Percentiles rank a stretch among this genome's conserved stretches.
Evolutionary conservation across 2,329 filamentous ascomycete species (phyloP).

Genomic region (Aspergillus chevalieri): DNA sequence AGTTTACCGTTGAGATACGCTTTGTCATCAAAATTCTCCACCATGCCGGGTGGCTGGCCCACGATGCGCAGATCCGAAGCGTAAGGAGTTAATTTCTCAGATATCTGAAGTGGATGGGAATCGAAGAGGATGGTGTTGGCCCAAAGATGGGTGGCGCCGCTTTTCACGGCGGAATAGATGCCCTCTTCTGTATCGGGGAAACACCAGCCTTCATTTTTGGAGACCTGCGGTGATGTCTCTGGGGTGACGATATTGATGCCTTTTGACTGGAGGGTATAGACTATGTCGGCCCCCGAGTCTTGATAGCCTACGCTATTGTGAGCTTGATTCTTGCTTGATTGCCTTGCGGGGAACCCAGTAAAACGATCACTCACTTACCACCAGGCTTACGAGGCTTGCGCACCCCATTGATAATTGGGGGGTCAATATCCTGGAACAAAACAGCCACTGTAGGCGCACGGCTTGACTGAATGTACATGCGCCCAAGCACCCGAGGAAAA

Average conservation of each 20-base stretch:
- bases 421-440: conserved; percentile 44
- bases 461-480: background rate
- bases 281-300: conserved; percentile 47
- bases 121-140: conserved; percentile 48
- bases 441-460: conserved; percentile 35
- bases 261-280: conserved; percentile 32
- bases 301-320: conserved; percentile 35
- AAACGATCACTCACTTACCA: conserved; percentile 18
- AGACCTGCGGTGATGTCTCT: conserved; percentile 21
- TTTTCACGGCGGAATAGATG: conserved; percentile 34
- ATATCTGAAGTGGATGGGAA: conserved; percentile 44
- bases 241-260: conserved; percentile 31
- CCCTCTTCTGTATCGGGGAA: conserved; percentile 42
- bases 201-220: conserved; percentile 32
- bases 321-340: too few relatives aligned
- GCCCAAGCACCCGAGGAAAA: background rate
- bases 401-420: conserved; percentile 44
- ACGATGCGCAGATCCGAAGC: conserved; percentile 33
- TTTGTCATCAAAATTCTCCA: conserved; percentile 50
- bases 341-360: too few relatives aligned
- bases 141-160: conserved; percentile 44
- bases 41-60: conserved; percentile 43
- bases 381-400: conserved; percentile 48
- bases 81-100: conserved; percentile 24
- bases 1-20: conserved; percentile 44